A percentile compares a stretch with the other conserved stretches of the same genome.
These are phyloP conservation scores for Rubus idaeus DNA, from an alignment of 306 rosid species.

Conservation along the genomic window DNA sequence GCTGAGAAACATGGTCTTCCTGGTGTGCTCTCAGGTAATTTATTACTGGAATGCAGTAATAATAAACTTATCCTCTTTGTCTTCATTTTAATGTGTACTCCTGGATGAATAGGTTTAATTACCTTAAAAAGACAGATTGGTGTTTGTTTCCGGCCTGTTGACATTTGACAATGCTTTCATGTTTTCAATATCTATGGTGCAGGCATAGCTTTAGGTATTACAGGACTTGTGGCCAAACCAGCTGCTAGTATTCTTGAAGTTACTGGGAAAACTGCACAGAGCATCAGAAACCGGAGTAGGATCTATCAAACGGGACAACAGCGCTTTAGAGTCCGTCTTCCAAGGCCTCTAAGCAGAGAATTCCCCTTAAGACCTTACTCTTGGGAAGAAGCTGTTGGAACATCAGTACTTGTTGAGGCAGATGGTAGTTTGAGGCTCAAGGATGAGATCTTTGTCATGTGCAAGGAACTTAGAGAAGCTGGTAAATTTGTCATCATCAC, in stretches of 20 bases:
- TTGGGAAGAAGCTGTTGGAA: conserved; percentile 91
- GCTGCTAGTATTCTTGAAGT: conserved; percentile 97
- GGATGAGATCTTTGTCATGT: conserved; percentile 63
- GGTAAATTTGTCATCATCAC: conserved; percentile 77
- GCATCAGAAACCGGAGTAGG: conserved; percentile 89
- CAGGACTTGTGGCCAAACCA: conserved; percentile 92
- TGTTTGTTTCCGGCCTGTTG: background rate
- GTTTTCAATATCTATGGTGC: conserved; percentile 27
- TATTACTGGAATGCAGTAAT: conserved; percentile 20
- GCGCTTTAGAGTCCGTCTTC: conserved; percentile 67
- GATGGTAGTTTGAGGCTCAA: conserved; percentile 61
- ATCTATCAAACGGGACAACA: conserved; percentile 58
- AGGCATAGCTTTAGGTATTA: conserved; percentile 90
- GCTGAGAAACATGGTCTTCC: conserved; percentile 99
- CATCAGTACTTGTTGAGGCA: conserved; percentile 62
- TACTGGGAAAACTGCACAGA: conserved; percentile 87
- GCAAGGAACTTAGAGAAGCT: conserved; percentile 81
- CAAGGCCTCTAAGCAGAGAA: conserved; percentile 62
- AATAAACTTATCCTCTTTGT: background rate
- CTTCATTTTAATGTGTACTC: background rate
- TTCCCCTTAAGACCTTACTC: conserved; percentile 74
- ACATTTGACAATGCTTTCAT: conserved; percentile 23
- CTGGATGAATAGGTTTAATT: background rate
- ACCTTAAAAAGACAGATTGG: conserved; percentile 1
- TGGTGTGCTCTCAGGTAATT: conserved; percentile 84